phyloP scores from a whole-genome alignment of 768 basidiomycete genomes.

The Pleurotus tuber-regium region DNA sequence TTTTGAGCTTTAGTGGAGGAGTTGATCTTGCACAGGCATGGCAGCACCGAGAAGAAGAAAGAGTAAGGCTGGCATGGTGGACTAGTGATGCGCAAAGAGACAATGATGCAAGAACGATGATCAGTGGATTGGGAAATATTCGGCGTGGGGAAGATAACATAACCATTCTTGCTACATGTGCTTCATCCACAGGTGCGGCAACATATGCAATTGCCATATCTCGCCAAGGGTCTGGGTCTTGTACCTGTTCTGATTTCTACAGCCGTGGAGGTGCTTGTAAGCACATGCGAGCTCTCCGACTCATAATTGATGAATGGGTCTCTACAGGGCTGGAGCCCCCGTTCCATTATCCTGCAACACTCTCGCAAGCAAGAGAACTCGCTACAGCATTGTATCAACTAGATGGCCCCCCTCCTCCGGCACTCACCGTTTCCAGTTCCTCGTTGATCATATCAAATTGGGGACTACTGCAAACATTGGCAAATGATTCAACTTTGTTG shows the following conservation, averaged over 20 bases:
- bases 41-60: background rate
- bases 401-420: background rate
- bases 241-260: constrained; percentile 14
- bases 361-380: background rate
- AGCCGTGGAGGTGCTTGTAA: constrained; percentile 19
- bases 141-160: background rate
- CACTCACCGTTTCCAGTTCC: background rate
- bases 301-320: background rate
- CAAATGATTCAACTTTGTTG: background rate
- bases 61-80: background rate
- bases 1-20: constrained; percentile 7
- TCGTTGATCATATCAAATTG: background rate
- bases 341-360: background rate
- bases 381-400: background rate
- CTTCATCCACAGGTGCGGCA: constrained; percentile 2
- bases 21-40: background rate
- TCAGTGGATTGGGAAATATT: background rate
- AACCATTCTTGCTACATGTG: constrained; percentile 2
- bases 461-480: background rate
- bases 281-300: constrained; percentile 13
- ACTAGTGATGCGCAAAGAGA: background rate
- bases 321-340: background rate
- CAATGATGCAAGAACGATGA: background rate
- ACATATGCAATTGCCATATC: constrained; percentile 1
- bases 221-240: constrained; percentile 4